These are phyloP conservation scores for Kwoniella dendrophila DNA, from an alignment of 768 basidiomycete species.

Conservation along the genomic window DNA sequence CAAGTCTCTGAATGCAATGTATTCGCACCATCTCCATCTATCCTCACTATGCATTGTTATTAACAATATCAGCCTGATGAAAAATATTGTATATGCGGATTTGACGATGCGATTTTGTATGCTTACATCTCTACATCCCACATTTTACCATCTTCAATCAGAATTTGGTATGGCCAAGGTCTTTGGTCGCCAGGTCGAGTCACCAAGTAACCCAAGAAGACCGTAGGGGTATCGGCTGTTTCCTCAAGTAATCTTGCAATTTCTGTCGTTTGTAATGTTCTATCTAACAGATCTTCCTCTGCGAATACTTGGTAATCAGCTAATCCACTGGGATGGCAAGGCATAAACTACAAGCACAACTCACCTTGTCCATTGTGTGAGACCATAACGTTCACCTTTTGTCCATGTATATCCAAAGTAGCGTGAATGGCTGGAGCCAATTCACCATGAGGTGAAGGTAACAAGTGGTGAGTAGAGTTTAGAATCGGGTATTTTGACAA, in stretches of 20 bases:
- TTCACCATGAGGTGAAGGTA: constrained; percentile 77
- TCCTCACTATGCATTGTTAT: constrained; percentile 27
- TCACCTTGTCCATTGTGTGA: constrained; percentile 88
- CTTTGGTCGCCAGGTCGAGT: constrained; percentile 45
- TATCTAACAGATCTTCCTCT: constrained; percentile 89
- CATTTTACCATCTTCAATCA: constrained; percentile 72
- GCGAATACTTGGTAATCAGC: too few species aligned
- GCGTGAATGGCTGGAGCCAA: constrained; percentile 89
- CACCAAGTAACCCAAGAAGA: constrained; percentile 54
- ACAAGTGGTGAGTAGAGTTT: constrained; percentile 78
- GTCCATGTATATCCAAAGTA: constrained; percentile 75
- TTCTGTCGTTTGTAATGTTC: constrained; percentile 79
- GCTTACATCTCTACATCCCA: constrained; percentile 70
- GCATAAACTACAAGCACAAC: background rate
- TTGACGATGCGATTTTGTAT: background rate
- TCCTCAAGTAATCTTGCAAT: constrained; percentile 76
- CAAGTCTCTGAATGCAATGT: constrained; percentile 74
- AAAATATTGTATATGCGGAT: too few species aligned
- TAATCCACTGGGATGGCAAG: too few species aligned
- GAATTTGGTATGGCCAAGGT: constrained; percentile 55
- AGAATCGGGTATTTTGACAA: constrained; percentile 91
- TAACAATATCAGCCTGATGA: too few species aligned
- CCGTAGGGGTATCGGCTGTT: constrained; percentile 69
- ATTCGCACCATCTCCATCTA: constrained; percentile 72
- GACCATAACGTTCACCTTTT: constrained; percentile 77